These are phyloP conservation scores for Lentinula aciculospora DNA, from an alignment of 768 basidiomycete species.

Conservation along the genomic window DNA sequence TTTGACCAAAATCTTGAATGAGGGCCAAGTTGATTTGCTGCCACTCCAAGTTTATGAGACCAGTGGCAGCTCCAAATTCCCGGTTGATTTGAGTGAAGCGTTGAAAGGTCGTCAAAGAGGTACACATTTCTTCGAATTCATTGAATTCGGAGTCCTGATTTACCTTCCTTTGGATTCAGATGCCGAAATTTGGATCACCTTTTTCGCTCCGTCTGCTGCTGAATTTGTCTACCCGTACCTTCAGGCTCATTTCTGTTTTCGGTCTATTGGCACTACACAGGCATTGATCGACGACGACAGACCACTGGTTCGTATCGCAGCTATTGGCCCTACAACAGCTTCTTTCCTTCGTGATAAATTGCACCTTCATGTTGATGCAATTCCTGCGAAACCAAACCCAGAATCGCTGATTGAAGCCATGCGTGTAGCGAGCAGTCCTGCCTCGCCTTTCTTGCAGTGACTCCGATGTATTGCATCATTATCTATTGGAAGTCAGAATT, in stretches of 20 bases:
- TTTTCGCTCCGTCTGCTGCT: slow-evolving; percentile 73
- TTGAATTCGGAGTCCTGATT: background rate
- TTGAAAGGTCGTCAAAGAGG: slow-evolving; percentile 12
- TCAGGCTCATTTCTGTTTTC: slow-evolving; percentile 20
- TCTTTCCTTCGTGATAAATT: slow-evolving; percentile 42
- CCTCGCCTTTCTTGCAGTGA: background rate
- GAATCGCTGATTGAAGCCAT: slow-evolving; percentile 39
- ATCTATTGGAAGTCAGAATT: too few species aligned
- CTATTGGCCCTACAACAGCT: slow-evolving; percentile 66
- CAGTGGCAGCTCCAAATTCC: slow-evolving; percentile 33
- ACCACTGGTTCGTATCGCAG: slow-evolving; percentile 24
- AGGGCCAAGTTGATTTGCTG: slow-evolving; percentile 38
- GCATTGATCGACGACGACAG: background rate
- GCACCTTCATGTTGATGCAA: slow-evolving; percentile 45
- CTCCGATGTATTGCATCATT: too few species aligned
- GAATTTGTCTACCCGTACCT: slow-evolving; percentile 50
- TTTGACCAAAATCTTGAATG: slow-evolving; percentile 31
- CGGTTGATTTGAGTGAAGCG: slow-evolving; percentile 23
- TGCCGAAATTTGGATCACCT: slow-evolving; percentile 59
- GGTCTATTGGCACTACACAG: slow-evolving; percentile 4
- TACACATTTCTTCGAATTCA: background rate
- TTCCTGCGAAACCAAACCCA: slow-evolving; percentile 51
- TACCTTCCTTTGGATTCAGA: slow-evolving; percentile 12
- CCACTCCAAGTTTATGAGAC: slow-evolving; percentile 59
- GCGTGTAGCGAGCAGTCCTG: background rate